Evolutionary conservation across 805 yeast genomes (phyloP), one percentile per base, ranked within the genome.

Genomic region (Peterozyma xylosa): DNA sequence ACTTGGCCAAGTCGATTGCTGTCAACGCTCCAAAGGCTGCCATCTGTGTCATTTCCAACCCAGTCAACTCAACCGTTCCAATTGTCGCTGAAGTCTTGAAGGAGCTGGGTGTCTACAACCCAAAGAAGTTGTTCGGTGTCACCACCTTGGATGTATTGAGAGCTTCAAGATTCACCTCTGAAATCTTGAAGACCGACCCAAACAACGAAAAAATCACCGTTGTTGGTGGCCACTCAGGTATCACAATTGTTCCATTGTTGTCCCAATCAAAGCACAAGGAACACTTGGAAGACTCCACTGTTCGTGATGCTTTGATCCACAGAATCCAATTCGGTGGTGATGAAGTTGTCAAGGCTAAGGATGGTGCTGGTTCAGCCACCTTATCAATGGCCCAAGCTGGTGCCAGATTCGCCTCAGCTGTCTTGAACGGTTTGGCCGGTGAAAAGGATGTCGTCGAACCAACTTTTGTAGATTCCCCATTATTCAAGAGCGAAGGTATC

Each of bases 151-250:
- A 90, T 63, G 84, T 83, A 46, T 78, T 90, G 62, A 83, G 97
- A 71, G 82, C 96, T 49, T 80, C 93, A 46, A 78, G 91, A 70
- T 90, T 87, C 73, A 77, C 82, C 55, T 71, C 78, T 58, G 82
- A 77, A 66, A 60, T 78, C 60, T 78, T 71, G 44, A 76, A 77
- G 59, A 79, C 88, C 60, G 78, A 84, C 73, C 96, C 95, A 63
- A 74, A 70, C 51, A 67, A 74, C 53, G 95, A 86, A 75, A 71
- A 67, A 54, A 86, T 89, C 53, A 77, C 87, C 53, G 96, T 90
- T 61, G 91, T 90, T 53, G 97, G 97, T 66, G 97, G 97, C 58
- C 97, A 89, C 81, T 87, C 96, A 48, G 97, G 97, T 70, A 82
- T 83, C 64, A 90, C 97, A 67, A 89, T 89, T 68, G 95, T 89